A percentile compares a stretch with the other conserved stretches of the same genome.
These are phyloP conservation scores for Papiliotrema terrestris DNA, from an alignment of 1,284 basidiomycete genomes.

Conservation along the genomic window DNA sequence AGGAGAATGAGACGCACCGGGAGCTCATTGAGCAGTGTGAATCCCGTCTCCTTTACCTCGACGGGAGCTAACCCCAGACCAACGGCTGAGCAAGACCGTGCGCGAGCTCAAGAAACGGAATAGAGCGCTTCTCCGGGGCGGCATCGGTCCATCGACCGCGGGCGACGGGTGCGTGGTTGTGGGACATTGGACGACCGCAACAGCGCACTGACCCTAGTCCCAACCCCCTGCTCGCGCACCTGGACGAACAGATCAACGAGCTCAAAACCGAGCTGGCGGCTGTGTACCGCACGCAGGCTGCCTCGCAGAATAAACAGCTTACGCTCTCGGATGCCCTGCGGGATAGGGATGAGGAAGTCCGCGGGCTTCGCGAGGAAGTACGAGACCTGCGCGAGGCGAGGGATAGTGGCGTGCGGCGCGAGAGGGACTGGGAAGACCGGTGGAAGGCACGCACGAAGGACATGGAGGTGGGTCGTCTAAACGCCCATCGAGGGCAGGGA, in stretches of 20 bases:
- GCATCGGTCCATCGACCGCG: slow-evolving; percentile 47
- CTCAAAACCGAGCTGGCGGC: slow-evolving; percentile 85
- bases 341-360: slow-evolving; percentile 82
- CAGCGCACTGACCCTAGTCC: slow-evolving; percentile 42
- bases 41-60: slow-evolving; percentile 36
- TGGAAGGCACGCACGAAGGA: slow-evolving; percentile 86
- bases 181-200: background rate
- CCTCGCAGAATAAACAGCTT: slow-evolving; percentile 81
- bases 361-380: slow-evolving; percentile 78
- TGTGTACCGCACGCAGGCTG: slow-evolving; percentile 90
- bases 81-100: slow-evolving; percentile 81
- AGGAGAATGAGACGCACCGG: slow-evolving; percentile 67
- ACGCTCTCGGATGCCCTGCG: slow-evolving; percentile 90
- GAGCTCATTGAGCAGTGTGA: slow-evolving; percentile 82
- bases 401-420: slow-evolving; percentile 28
- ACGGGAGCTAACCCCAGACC: slow-evolving; percentile 56
- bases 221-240: slow-evolving; percentile 79
- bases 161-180: slow-evolving; percentile 61
- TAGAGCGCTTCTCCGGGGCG: slow-evolving; percentile 62
- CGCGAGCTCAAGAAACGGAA: slow-evolving; percentile 85
- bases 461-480: slow-evolving; percentile 62
- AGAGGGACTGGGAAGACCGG: slow-evolving; percentile 70
- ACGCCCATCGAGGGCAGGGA: background rate
- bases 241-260: slow-evolving; percentile 88
- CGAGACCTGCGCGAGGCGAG: slow-evolving; percentile 76